Evolutionary conservation across 805 yeast genomes (phyloP).

Genomic region (Nakazawaea sp.): DNA sequence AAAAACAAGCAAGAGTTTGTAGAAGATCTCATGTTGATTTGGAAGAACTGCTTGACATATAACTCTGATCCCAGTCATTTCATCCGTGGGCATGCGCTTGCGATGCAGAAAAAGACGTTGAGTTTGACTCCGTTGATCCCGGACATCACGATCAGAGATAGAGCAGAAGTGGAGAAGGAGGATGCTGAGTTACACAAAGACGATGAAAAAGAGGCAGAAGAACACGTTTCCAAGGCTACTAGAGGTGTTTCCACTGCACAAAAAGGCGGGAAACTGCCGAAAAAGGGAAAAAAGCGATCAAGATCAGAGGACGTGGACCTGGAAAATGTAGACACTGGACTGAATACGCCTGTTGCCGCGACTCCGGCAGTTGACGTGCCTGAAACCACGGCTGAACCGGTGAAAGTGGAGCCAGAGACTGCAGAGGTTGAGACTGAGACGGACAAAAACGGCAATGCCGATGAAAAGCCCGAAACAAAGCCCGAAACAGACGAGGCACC

Average conservation of each 20-base stretch:
- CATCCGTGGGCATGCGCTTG: constrained; percentile 83
- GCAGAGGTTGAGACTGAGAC: constrained; percentile 8
- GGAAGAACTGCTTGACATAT: constrained; percentile 90
- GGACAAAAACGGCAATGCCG: constrained; percentile 3
- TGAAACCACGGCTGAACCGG: background rate
- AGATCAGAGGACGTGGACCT: constrained; percentile 27
- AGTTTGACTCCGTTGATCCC: constrained; percentile 81
- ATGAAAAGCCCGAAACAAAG: constrained; percentile 5
- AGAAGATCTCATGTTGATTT: constrained; percentile 90
- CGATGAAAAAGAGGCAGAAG: constrained; percentile 25
- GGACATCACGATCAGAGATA: constrained; percentile 69
- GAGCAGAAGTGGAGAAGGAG: constrained; percentile 67
- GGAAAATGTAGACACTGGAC: constrained; percentile 21
- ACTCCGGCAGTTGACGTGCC: constrained; percentile 2
- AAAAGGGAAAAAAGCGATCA: constrained; percentile 33
- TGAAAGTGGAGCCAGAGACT: background rate
- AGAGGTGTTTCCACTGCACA: constrained; percentile 23
- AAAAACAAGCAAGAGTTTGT: constrained; percentile 83
- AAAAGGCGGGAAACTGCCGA: constrained; percentile 24
- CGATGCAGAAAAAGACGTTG: constrained; percentile 88
- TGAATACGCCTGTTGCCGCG: background rate
- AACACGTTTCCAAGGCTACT: constrained; percentile 20
- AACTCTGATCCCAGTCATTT: constrained; percentile 95
- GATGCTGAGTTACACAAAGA: constrained; percentile 36
- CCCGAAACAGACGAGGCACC: no score